Conservation (phyloP, 345 rosid species). For the Salix caprea region DNA sequence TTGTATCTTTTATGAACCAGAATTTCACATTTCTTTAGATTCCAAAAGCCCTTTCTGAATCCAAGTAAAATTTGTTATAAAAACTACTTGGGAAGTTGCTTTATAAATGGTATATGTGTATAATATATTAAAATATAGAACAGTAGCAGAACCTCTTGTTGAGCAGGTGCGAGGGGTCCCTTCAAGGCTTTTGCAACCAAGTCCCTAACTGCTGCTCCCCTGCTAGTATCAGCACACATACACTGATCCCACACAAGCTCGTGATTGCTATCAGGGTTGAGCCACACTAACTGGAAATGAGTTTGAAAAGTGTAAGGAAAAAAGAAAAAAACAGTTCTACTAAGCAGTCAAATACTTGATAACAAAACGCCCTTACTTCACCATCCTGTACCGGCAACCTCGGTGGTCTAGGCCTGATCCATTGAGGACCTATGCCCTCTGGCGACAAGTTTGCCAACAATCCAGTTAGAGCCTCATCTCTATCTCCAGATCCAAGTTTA, state of each 20-base stretch:
- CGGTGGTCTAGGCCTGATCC: conserved; percentile 88
- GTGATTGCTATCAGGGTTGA: conserved; percentile 87
- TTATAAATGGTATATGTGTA: background rate
- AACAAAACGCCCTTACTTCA: conserved; percentile 46
- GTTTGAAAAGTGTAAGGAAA: conserved; percentile 5
- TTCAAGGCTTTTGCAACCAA: conserved; percentile 77
- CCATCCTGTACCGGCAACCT: conserved; percentile 68
- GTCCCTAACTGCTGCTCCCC: conserved; percentile 84
- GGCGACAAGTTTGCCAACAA: conserved; percentile 44
- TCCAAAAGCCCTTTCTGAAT: background rate
- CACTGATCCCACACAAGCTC: conserved; percentile 96
- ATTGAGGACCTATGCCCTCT: conserved; percentile 61
- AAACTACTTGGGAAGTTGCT: background rate
- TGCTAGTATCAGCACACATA: conserved; percentile 99
- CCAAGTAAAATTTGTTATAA: background rate
- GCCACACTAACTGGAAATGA: conserved; percentile 77
- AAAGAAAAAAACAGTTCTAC: conserved; percentile 2
- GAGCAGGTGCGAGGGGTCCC: conserved; percentile 73
- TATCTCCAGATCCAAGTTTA: conserved; percentile 84
- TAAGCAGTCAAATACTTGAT: conserved; percentile 1
- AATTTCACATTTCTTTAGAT: background rate
- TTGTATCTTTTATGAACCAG: background rate
- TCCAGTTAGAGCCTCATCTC: conserved; percentile 60
- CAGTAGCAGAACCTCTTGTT: conserved; percentile 55
- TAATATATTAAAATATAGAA: background rate